phyloP scores from a whole-genome alignment of 2,329 filamentous ascomycete species.

The Amesomyces nigricolor region DNA sequence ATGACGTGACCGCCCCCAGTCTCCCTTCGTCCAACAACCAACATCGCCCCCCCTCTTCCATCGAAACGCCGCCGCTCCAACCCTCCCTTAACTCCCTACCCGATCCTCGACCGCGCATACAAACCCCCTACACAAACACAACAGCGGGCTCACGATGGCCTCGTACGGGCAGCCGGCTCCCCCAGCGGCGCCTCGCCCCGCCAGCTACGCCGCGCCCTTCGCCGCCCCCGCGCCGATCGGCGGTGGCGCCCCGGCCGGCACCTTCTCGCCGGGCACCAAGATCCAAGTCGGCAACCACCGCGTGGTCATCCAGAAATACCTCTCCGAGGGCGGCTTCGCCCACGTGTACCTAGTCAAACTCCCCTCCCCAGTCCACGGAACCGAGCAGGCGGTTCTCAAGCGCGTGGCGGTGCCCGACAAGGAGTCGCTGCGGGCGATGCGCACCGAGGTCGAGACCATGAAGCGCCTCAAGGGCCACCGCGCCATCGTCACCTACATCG shows the following conservation, averaged over 20 bases:
- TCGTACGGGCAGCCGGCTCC: constrained; percentile 36
- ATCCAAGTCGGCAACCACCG: constrained; percentile 91
- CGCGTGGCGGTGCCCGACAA: constrained; percentile 95
- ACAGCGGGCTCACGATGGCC: constrained; percentile 30
- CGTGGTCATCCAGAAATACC: constrained; percentile 92
- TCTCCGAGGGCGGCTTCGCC: constrained; percentile 96
- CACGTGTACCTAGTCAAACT: constrained; percentile 96
- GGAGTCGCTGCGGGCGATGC: constrained; percentile 89
- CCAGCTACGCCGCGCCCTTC: constrained; percentile 37
- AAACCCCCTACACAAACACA: neutral
- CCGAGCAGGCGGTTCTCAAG: constrained; percentile 82
- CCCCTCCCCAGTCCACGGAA: constrained; percentile 67
- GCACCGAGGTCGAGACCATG: constrained; percentile 99
- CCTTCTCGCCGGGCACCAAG: constrained; percentile 89
- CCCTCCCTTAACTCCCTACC: neutral
- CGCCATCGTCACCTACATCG: constrained; percentile 95
- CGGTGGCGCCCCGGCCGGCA: constrained; percentile 62
- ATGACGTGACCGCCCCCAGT: constrained; percentile 17
- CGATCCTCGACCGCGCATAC: neutral
- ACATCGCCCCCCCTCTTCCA: constrained; percentile 1
- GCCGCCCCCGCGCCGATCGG: constrained; percentile 37
- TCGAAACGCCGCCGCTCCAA: neutral
- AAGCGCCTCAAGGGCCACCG: constrained; percentile 97
- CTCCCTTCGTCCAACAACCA: neutral
- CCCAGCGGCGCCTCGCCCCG: constrained; percentile 36